Conservation (phyloP, 2,329 filamentous ascomycete genomes). For the Sporothrix luriei region DNA sequence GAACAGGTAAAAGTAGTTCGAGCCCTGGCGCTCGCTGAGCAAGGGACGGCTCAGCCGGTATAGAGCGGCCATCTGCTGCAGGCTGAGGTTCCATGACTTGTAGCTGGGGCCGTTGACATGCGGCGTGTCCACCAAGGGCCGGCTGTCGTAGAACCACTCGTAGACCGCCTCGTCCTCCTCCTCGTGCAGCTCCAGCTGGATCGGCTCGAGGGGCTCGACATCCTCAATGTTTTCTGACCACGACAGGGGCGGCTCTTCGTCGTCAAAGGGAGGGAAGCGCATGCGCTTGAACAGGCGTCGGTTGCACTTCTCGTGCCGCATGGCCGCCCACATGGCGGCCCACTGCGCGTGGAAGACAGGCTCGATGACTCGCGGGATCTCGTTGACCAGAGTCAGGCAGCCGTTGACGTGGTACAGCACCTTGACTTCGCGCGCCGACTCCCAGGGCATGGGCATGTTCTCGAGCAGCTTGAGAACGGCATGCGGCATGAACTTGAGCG, state of each 20-base stretch:
- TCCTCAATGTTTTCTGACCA: conserved; percentile 99
- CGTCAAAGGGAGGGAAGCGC: conserved; percentile 97
- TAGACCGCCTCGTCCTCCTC: conserved; percentile 86
- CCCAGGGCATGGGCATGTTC: conserved; percentile 99
- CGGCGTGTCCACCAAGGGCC: conserved; percentile 83
- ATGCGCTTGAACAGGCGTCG: conserved; percentile 96
- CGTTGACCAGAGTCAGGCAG: conserved; percentile 94
- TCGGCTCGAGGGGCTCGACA: conserved; percentile 93
- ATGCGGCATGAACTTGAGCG: conserved; percentile 98
- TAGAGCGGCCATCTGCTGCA: conserved; percentile 94
- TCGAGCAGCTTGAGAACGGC: conserved; percentile 95
- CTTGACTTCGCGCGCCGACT: conserved; percentile 93
- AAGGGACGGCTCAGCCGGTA: conserved; percentile 90
- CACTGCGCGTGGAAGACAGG: conserved; percentile 98
- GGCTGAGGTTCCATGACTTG: conserved; percentile 87
- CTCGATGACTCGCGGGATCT: conserved; percentile 94
- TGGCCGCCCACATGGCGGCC: conserved; percentile 99
- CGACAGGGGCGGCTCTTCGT: conserved; percentile 94
- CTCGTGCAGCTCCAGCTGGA: conserved; percentile 97
- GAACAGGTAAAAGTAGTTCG: conserved; percentile 98
- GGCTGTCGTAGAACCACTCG: conserved; percentile 97
- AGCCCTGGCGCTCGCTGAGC: conserved; percentile 87
- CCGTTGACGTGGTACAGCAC: conserved; percentile 98
- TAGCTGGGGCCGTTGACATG: conserved; percentile 98
- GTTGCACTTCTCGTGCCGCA: conserved; percentile 97